Evolutionary conservation across 106 monocot species (phyloP).

Genomic region (Dioscorea zingiberensis): DNA sequence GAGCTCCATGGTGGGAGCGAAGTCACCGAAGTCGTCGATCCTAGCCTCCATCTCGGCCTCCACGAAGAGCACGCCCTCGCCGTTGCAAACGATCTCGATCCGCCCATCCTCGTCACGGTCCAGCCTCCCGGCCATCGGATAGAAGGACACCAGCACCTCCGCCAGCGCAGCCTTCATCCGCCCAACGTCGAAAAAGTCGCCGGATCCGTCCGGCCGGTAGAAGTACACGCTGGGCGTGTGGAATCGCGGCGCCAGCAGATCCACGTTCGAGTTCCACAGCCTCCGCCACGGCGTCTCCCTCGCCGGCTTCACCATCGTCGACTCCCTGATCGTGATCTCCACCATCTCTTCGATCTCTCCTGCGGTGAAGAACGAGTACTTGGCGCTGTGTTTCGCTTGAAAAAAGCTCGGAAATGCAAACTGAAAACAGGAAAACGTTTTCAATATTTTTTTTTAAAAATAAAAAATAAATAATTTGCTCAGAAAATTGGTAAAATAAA

Average conservation of each 20-base stretch:
- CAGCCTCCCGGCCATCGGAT: constrained; percentile 90
- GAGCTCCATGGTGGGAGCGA: constrained; percentile 86
- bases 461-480: no score
- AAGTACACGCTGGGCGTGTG: constrained; percentile 98
- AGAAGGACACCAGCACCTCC: constrained; percentile 76
- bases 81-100: constrained; percentile 85
- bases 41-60: constrained; percentile 49
- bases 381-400: no score
- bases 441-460: no score
- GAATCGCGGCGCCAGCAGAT: constrained; percentile 87
- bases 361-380: no score
- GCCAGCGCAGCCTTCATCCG: constrained; percentile 48
- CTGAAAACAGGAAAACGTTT: no score
- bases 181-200: constrained; percentile 41
- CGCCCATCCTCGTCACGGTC: constrained; percentile 72
- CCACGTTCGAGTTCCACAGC: constrained; percentile 93
- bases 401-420: no score
- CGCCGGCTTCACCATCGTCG: constrained; percentile 71
- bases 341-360: constrained; percentile 3
- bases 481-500: no score
- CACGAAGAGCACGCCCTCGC: constrained; percentile 73
- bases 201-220: constrained; percentile 48
- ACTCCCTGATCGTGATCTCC: constrained; percentile 32
- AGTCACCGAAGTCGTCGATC: constrained; percentile 80
- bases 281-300: constrained; percentile 41